Percentiles rank a stretch among this genome's conserved stretches.
These are phyloP conservation scores for Aspergillus uvarum DNA, from an alignment of 2,329 filamentous ascomycete genomes.

Conservation along the genomic window DNA sequence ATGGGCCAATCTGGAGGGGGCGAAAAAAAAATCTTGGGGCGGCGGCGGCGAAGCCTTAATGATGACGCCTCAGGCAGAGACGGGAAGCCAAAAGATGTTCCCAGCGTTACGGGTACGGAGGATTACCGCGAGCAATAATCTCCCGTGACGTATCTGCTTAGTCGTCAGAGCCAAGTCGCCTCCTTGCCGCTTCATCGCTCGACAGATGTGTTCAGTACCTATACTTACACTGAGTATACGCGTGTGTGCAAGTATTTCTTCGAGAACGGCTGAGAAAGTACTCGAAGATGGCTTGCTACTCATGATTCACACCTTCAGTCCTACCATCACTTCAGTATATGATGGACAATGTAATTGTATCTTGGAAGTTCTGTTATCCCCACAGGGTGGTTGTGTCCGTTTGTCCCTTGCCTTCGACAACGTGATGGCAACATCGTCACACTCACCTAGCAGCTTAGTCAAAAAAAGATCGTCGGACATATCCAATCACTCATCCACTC, in stretches of 20 bases:
- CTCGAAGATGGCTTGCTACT: background rate
- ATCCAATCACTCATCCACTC: background rate
- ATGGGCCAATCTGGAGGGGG: slow-evolving; percentile 12
- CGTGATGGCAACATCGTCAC: background rate
- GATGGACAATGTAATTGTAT: no score
- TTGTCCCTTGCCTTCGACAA: background rate
- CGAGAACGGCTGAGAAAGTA: background rate
- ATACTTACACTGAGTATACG: no score
- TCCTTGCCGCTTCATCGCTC: background rate
- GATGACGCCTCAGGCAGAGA: slow-evolving; percentile 2
- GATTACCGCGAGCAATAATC: no score
- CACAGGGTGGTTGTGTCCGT: background rate
- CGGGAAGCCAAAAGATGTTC: no score
- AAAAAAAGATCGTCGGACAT: no score
- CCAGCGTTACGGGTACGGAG: background rate
- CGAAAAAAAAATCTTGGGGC: slow-evolving; percentile 9
- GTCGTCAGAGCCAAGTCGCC: background rate
- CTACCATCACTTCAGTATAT: no score
- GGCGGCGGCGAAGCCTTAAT: background rate
- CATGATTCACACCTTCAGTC: no score
- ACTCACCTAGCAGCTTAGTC: no score
- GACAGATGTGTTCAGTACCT: no score
- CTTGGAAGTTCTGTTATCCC: no score
- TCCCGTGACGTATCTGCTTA: background rate
- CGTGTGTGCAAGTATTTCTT: no score